Base-by-base conservation (phyloP, 192 early-diverging fungal species). In the Neocallimastix lanati region DNA sequence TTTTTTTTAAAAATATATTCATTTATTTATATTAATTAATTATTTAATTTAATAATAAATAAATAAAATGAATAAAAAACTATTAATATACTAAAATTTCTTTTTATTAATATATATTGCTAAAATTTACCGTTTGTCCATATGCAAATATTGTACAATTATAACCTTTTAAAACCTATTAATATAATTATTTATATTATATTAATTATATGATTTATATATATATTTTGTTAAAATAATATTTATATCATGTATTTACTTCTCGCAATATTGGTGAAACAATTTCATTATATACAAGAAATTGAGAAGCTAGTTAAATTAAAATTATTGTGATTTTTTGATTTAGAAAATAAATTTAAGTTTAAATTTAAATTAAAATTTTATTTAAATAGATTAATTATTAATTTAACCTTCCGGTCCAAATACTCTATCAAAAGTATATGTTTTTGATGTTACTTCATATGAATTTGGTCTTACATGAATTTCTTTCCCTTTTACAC, bases 391-490 rank as follows among this genome's bases (percentile, higher is more conserved):
- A n/a, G 3, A 29, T 28, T 27, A 7, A 29, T 6, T n/a, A 77
- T 29, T 15, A 4, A 14, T 27, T 30, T 4, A 33, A 80, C 80
- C 30, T 27, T 90, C 85, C 18, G 90, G 86, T 29, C 90, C 93
- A 85, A 96, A 99, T 25, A 96, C 96, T 76, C 90, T 91, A 84
- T 99, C 97, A 85, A 96, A 99, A 50, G 86, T 91, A 82, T 93
- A 98, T 16, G 90, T 90, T 76, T 93, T 92, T 28, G 86, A 85
- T n/a, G 87, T 84, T 40, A 85, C 79, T 36, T 90, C 88, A 18
- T 83, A 84, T 5, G 89, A 78, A 25, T 82, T 88, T 4, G 86
- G 81, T 29, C 83, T 85, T 18, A 95, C 81, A 28, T 86, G 81
- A 28, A 95, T 85, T 79, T 96, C 91, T 28, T 88, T 87, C n/a